Evolutionary conservation across 148 eudicot genomes (phyloP).

Genomic region (Amaranthus palmeri): DNA sequence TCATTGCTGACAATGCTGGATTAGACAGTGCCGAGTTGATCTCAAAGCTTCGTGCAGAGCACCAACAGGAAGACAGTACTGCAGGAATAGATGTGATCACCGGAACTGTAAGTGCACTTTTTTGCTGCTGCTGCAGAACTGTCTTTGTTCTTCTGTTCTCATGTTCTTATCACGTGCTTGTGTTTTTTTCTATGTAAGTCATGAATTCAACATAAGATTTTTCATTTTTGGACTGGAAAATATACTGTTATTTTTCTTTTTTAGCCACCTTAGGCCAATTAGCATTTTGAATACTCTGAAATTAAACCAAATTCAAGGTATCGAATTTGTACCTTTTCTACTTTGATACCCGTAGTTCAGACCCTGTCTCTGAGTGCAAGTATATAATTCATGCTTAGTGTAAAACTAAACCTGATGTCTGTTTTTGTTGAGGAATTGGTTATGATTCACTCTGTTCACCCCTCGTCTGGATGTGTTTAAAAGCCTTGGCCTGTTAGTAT

Average conservation of each 20-base stretch:
- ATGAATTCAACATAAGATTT: background rate
- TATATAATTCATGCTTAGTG: background rate
- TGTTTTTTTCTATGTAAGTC: background rate
- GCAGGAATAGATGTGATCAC: constrained; percentile 91
- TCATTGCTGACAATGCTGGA: constrained; percentile 95
- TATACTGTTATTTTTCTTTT: background rate
- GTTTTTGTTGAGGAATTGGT: too few species aligned
- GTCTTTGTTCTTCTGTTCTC: background rate
- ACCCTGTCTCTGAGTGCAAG: background rate
- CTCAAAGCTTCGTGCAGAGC: constrained; percentile 94
- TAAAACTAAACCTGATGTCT: background rate
- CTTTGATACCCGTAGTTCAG: background rate
- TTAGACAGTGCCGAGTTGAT: constrained; percentile 93
- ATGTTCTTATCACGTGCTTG: background rate
- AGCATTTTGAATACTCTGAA: background rate
- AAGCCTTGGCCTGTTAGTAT: background rate
- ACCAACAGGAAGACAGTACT: constrained; percentile 70
- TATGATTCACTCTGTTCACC: background rate
- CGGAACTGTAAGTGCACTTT: constrained; percentile 62
- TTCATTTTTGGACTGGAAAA: background rate
- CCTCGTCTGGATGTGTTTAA: background rate
- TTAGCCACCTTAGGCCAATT: background rate
- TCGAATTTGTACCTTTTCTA: background rate
- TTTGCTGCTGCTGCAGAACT: background rate
- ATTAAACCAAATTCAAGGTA: background rate